Percentiles rank a stretch among this genome's conserved stretches.
phyloP scores from a whole-genome alignment of 495 filamentous ascomycete species.

The Aspergillus nidulans region DNA sequence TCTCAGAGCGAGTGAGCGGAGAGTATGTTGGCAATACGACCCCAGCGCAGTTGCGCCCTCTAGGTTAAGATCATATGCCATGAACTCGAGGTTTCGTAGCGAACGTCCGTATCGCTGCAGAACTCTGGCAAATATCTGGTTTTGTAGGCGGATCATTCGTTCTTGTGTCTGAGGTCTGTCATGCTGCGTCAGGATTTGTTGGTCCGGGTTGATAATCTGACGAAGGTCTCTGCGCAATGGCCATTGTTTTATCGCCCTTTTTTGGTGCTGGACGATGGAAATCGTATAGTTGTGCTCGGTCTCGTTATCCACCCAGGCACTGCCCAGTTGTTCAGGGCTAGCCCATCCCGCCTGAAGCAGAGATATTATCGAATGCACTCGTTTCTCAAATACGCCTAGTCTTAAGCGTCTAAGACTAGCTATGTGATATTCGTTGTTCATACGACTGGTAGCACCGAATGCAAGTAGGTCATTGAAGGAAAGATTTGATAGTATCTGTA shows the following conservation, averaged over 20 bases:
- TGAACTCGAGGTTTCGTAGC: slow-evolving; percentile 25
- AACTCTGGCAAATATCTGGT: slow-evolving; percentile 20
- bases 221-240: not conserved
- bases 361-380: slow-evolving; percentile 27
- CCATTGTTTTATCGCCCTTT: not conserved
- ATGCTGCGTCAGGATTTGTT: not conserved
- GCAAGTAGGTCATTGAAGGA: slow-evolving; percentile 26
- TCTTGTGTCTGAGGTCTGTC: slow-evolving; percentile 11
- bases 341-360: slow-evolving; percentile 30
- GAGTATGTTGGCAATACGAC: slow-evolving; percentile 17
- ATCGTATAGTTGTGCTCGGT: slow-evolving; percentile 12
- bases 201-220: not conserved
- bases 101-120: slow-evolving; percentile 23
- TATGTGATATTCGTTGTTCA: slow-evolving; percentile 25
- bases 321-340: slow-evolving; percentile 14
- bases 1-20: slow-evolving; percentile 31
- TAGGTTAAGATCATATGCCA: slow-evolving; percentile 28
- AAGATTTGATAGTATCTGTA: slow-evolving; percentile 32
- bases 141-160: slow-evolving; percentile 23
- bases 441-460: slow-evolving; percentile 32
- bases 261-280: slow-evolving; percentile 15
- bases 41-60: slow-evolving; percentile 22
- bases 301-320: not conserved
- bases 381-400: slow-evolving; percentile 32
- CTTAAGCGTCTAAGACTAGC: slow-evolving; percentile 25